Evolutionary conservation across 164 flowering plant species (phyloP).

Genomic region (Paratinospora sagittata): DNA sequence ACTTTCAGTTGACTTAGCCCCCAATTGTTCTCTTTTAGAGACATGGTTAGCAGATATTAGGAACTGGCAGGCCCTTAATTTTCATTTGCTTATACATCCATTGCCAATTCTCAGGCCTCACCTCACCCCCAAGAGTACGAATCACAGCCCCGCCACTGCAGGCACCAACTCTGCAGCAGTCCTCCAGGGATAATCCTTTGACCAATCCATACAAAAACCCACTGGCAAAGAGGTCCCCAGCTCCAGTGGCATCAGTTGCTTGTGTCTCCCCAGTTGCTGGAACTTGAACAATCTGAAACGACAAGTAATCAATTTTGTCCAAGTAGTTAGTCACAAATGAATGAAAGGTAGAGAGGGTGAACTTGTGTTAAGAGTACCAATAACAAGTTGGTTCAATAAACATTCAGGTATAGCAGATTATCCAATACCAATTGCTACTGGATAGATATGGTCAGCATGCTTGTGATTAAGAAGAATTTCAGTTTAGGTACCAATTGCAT

Average conservation of each 20-base stretch:
- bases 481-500: neutral
- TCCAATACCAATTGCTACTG: neutral
- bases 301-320: neutral
- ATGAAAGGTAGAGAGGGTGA: neutral
- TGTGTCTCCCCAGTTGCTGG: conserved; percentile 68
- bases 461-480: neutral
- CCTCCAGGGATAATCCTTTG: conserved; percentile 73
- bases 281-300: conserved; percentile 59
- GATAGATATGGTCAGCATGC: neutral
- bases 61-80: conserved; percentile 58
- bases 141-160: conserved; percentile 92
- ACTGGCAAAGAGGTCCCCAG: conserved; percentile 92
- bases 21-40: neutral
- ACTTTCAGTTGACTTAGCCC: neutral
- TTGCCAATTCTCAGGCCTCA: conserved; percentile 79
- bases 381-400: neutral
- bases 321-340: neutral
- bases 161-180: conserved; percentile 81
- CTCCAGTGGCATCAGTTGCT: conserved; percentile 89
- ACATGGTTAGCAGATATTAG: conserved; percentile 26
- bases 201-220: conserved; percentile 88
- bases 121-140: conserved; percentile 90
- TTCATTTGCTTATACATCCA: conserved; percentile 94
- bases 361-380: neutral
- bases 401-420: neutral